Evolutionary conservation across 2,329 filamentous ascomycete species (phyloP).

Genomic region (Hypoxylon sp.): DNA sequence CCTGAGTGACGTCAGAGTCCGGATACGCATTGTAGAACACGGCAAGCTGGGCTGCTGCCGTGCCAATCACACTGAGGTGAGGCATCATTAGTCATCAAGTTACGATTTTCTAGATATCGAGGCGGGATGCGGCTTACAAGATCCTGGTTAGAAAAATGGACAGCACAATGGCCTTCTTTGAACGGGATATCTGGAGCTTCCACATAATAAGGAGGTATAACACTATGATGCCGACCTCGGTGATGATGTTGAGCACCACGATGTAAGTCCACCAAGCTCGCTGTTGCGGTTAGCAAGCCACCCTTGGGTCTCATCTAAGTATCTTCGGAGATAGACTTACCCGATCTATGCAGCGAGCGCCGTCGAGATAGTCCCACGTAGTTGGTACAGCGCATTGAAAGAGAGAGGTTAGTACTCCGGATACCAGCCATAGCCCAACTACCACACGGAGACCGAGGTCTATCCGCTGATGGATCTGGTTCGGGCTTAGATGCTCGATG

Average conservation of each 20-base stretch:
- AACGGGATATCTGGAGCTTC: conserved; percentile 10
- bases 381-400: conserved; percentile 43
- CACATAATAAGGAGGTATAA: conserved; percentile 26
- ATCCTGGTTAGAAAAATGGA: conserved; percentile 28
- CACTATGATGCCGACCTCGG: conserved; percentile 26
- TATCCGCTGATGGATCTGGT: conserved; percentile 28
- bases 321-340: conserved; percentile 17
- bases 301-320: not conserved
- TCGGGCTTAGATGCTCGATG: conserved; percentile 41
- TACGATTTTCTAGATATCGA: not conserved
- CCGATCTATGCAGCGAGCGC: conserved; percentile 37
- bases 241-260: conserved; percentile 14
- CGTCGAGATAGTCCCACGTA: conserved; percentile 44
- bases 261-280: conserved; percentile 30
- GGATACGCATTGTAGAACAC: conserved; percentile 18
- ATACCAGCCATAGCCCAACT: conserved; percentile 37
- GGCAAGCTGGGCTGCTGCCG: conserved; percentile 4
- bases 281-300: not conserved
- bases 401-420: conserved; percentile 31
- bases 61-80: conserved; percentile 18
- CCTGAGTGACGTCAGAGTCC: conserved; percentile 1
- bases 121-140: conserved; percentile 20
- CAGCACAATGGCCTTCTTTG: conserved; percentile 23
- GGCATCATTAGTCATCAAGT: not conserved
- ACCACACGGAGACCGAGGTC: conserved; percentile 31